Evolutionary conservation across 148 eudicot species (phyloP).

Genomic region (Rhododendron kiyosumense): DNA sequence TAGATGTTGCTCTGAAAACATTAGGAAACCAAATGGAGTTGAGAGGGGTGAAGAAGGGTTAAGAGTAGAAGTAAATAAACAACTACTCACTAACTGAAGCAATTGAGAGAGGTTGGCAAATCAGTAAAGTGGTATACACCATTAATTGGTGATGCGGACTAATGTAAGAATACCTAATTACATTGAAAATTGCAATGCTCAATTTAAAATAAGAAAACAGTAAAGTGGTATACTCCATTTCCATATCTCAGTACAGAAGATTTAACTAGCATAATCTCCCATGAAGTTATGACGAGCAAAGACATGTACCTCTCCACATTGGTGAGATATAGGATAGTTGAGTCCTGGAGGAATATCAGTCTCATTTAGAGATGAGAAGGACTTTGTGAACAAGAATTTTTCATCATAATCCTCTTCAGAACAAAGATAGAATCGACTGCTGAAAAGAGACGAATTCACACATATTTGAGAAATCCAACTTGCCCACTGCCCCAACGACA

Average conservation of each 20-base stretch:
- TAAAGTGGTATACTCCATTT: background rate
- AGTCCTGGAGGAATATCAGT: slow-evolving; percentile 64
- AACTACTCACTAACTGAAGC: background rate
- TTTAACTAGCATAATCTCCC: background rate
- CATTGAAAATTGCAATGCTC: background rate
- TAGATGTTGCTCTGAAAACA: background rate
- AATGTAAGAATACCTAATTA: too few relatives aligned
- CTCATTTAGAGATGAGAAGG: slow-evolving; percentile 31
- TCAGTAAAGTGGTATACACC: background rate
- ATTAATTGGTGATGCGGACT: too few relatives aligned
- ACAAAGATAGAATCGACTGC: slow-evolving; percentile 73
- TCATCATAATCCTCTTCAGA: slow-evolving; percentile 63
- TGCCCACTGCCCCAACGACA: slow-evolving; percentile 93
- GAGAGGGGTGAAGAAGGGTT: background rate
- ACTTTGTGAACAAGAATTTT: slow-evolving; percentile 26
- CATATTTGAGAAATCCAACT: slow-evolving; percentile 84
- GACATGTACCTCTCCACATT: slow-evolving; percentile 60
- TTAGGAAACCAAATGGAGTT: background rate
- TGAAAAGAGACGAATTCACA: slow-evolving; percentile 85
- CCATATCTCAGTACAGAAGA: background rate
- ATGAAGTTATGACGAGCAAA: background rate
- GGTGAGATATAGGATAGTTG: slow-evolving; percentile 29
- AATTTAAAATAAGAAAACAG: background rate
- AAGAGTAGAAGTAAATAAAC: background rate
- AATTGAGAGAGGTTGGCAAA: background rate